Base-by-base conservation (phyloP, 495 filamentous ascomycete genomes). In the Apodospora peruviana region DNA sequence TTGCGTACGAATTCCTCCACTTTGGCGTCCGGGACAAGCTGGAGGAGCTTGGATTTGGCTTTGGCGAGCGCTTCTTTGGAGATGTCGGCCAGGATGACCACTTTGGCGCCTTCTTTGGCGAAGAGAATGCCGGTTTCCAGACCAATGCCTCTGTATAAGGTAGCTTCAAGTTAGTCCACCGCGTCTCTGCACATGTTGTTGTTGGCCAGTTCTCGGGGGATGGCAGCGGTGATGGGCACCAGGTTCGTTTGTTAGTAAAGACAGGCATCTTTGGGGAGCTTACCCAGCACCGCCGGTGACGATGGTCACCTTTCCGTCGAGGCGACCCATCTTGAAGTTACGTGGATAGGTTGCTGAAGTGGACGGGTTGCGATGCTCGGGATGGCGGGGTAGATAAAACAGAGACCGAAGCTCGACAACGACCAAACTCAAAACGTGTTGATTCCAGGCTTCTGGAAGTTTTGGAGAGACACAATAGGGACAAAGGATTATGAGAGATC, bases 101-200 rank as follows among this genome's bases (percentile, higher is more conserved):
- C 84, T 29, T 77, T 84, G 63, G 88, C 93, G 50, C 90, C 93
- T 72, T 98, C 91, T 51, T 86, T 84, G 40, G 83, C 84, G 57
- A 98, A 93, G 45, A 97, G 87, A 58, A 97, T 90, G 40, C 80
- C 80, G 9, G 93, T 97, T 69, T 98, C 91, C 35, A 98, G 87
- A 49, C 93, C 93, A 54, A 98, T 98, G 50, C 93, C 93, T 49
- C 91, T 95, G 51, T 10, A 4, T 45, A 9, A 27, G 43, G 29
- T 10, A 41, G 45, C 36, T 18, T 48, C n/a, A 16, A 54, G 50
- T 22, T n/a, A 17, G 7, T 29, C 1, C 14, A 14, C 10, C 39
- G n/a, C 39, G 39, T 41, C 18, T 14, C 3, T 17, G n/a, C 1
- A 38, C 2, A 38, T 36, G 43, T 57, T 38, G 42, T 2, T 14